Evolutionary conservation across 1,284 basidiomycete species (phyloP), one percentile per base, ranked within the genome.

Genomic region (Macrocystidia cucumis): DNA sequence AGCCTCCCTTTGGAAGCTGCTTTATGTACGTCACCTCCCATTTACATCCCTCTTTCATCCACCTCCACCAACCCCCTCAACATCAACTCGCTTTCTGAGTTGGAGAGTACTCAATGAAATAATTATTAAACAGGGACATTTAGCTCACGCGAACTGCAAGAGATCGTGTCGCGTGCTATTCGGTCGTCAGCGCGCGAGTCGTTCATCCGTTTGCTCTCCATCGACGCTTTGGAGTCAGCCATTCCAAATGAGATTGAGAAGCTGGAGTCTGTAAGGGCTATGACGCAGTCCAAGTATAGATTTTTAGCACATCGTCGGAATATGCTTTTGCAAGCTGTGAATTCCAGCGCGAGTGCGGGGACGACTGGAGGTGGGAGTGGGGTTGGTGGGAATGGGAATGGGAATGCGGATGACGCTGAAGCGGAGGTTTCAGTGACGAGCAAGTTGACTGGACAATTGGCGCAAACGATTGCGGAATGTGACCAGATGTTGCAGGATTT

Each of bases 101-200:
- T n/a, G n/a, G n/a, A n/a, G n/a, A n/a, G n/a, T n/a, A n/a, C n/a
- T n/a, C n/a, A n/a, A n/a, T n/a, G n/a, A n/a, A n/a, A n/a, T n/a
- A n/a, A n/a, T n/a, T n/a, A n/a, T n/a, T n/a, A n/a, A 23, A 7
- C 40, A 68, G 65, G 67, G 84, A 80, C 78, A 1, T 69, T 86
- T 38, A 69, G 71, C 18, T 82, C 78, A 0, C 44, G 59, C 18
- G 78, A 88, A 46, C 68, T 88, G 24, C 84, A 87, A 48, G 63
- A 70, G 12, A 72, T 86, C 41, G 84, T 87, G 14, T 79, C 80
- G 12, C 65, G 72, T 5, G 81, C 82, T 7, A 86, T 89, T 46
- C 72, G 79, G 12, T 62, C 72, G 21, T 81, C 79, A 9, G 77
- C 81, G 1, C 65, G 70, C 42, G 78, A 84, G 40, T 78, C 78